Percentiles rank a stretch among this genome's conserved stretches.
These are phyloP conservation scores for Waltergamsia citrina DNA, from an alignment of 2,329 filamentous ascomycete species.

Conservation along the genomic window DNA sequence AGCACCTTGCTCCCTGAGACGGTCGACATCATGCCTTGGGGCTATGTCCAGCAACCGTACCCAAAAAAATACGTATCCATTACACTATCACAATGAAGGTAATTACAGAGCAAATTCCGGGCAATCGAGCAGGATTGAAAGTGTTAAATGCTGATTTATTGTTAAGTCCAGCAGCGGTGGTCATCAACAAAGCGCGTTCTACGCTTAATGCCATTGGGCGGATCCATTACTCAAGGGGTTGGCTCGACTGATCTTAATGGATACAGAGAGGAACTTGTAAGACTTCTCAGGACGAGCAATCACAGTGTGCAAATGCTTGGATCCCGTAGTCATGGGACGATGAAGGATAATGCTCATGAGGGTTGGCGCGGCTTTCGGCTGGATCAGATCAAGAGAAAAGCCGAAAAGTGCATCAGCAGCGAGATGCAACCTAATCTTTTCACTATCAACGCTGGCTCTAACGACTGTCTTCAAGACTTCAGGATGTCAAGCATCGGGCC, in stretches of 20 bases:
- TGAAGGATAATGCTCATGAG: slow-evolving; percentile 25
- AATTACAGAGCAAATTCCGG: no score
- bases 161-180: no score
- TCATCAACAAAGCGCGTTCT: not conserved
- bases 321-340: slow-evolving; percentile 20
- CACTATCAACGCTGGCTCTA: slow-evolving; percentile 27
- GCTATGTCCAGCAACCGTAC: no score
- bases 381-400: slow-evolving; percentile 20
- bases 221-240: slow-evolving; percentile 25
- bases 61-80: no score
- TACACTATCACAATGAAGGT: no score
- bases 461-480: slow-evolving; percentile 23
- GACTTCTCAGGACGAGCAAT: slow-evolving; percentile 18
- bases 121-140: no score
- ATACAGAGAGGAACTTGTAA: slow-evolving; percentile 23
- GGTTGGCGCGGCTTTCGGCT: slow-evolving; percentile 24
- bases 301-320: slow-evolving; percentile 27
- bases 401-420: slow-evolving; percentile 11
- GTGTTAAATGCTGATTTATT: no score
- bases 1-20: no score
- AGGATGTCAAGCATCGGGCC: slow-evolving; percentile 15
- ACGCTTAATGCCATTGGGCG: slow-evolving; percentile 25
- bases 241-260: slow-evolving; percentile 22
- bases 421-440: slow-evolving; percentile 24
- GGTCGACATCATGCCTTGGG: no score